Evolutionary conservation across 805 yeast species (phyloP).

Genomic region (Gaillardinia entomophila): DNA sequence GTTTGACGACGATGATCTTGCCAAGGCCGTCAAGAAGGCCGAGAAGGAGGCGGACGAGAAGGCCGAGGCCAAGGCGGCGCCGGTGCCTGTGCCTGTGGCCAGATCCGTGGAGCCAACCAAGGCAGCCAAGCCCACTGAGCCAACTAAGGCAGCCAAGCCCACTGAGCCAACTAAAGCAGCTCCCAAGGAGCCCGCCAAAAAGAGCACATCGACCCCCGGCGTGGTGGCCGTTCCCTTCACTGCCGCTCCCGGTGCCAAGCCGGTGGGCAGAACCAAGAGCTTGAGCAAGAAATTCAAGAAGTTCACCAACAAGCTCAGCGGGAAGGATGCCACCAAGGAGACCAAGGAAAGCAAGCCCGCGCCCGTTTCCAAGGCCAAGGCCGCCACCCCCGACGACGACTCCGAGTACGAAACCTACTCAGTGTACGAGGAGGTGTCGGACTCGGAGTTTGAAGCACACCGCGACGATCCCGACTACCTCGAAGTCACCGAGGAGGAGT

Average conservation of each 20-base stretch:
- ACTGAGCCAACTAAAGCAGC: not conserved
- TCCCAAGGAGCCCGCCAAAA: conserved; percentile 1
- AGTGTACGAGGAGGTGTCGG: conserved; percentile 44
- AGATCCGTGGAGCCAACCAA: conserved; percentile 15
- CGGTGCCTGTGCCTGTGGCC: conserved; percentile 14
- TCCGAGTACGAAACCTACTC: conserved; percentile 13
- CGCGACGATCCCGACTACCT: conserved; percentile 46
- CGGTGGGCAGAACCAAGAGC: conserved; percentile 8
- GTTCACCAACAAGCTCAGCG: conserved; percentile 9
- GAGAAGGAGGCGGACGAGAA: conserved; percentile 1
- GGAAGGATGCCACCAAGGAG: conserved; percentile 4
- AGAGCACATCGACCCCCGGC: not conserved
- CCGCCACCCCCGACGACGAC: conserved; percentile 3
- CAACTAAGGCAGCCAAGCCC: conserved; percentile 8
- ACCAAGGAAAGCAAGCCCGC: conserved; percentile 1
- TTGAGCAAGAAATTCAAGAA: conserved; percentile 11
- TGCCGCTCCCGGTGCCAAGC: not conserved
- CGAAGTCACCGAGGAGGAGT: conserved; percentile 20
- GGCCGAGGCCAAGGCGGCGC: conserved; percentile 13
- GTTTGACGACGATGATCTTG: conserved; percentile 24
- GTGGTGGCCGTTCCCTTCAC: not conserved
- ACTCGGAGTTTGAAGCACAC: conserved; percentile 40
- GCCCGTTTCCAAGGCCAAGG: conserved; percentile 1
- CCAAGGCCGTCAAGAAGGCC: conserved; percentile 3
- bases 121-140: conserved; percentile 11